Evolutionary conservation across 1,139 yeast species (phyloP), one percentile per base, ranked within the genome.

Genomic region (Komagataea norvegica): DNA sequence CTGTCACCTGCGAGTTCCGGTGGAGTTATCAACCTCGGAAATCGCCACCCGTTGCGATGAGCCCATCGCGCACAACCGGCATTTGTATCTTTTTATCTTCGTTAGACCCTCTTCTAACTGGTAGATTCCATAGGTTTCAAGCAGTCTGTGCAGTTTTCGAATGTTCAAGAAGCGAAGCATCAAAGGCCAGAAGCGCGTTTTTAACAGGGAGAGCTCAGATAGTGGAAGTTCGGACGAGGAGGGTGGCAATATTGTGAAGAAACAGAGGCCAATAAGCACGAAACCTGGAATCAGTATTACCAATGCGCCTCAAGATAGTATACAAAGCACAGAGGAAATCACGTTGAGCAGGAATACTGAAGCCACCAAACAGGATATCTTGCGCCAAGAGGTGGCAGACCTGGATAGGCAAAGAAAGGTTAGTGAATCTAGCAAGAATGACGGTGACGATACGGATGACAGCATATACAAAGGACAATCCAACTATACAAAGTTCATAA

Each of bases 331-430:
- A 4, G 7, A 7, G 3, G 14, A 27, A 11, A 9, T 27, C 13
- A 20, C 29, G 41, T 23, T 44, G 11, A 40, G 54, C 4, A 53
- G 45, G 21, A 48, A 56, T 29, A 56, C 58, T 4, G 62, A 57
- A 10, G 62, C 66, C 7, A 61, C 67, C 1, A 64, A 59, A 37
- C 59, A 55, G 4, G 67, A 66, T 35, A 50, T 54, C 1, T 41
- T 67, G 15, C 49, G 56, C 13, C 57, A 55, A 16, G 72, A 64
- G 35, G 56, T 55, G 10, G 51, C 50, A 25, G 50, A 51, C 7
- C 34, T 37, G 18, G 55, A 51, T 16, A 38, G 51, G 24, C 31
- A 43, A 32, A 18, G 44, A 47, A 25, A 41, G 32, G 5, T n/a
- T 16, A 29, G 6, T 8, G 22, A 28, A 33, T 34, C 25, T 33